Evolutionary conservation across 2,329 filamentous ascomycete genomes (phyloP).

Genomic region (Alternaria triticimaculans): DNA sequence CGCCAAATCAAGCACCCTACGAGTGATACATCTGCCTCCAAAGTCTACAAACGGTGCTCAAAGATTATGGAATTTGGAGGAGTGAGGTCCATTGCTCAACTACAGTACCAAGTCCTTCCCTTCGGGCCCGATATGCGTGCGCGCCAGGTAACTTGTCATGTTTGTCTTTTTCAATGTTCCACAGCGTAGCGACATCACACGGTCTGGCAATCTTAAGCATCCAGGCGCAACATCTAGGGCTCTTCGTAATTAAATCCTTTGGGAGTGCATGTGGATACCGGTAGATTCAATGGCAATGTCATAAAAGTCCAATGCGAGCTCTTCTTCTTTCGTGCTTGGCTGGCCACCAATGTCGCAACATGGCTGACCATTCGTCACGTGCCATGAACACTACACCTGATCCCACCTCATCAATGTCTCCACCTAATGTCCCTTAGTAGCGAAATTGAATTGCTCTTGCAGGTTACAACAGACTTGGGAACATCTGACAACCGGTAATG

Average conservation of each 20-base stretch:
- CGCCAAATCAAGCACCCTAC: background rate
- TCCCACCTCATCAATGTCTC: too few species aligned
- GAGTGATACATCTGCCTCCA: background rate
- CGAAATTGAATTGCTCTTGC: too few species aligned
- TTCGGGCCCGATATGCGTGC: background rate
- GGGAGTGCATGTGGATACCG: background rate
- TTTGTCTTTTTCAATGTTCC: background rate
- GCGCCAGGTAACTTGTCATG: background rate
- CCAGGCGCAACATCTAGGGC: background rate
- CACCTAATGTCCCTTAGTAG: too few species aligned
- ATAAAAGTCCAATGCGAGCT: background rate
- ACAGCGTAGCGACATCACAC: conserved; percentile 1
- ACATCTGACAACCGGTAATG: too few species aligned
- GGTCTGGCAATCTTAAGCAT: background rate
- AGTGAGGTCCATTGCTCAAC: background rate
- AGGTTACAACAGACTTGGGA: too few species aligned
- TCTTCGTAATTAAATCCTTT: background rate
- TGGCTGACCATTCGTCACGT: background rate
- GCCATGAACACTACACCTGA: too few species aligned
- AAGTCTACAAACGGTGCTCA: background rate
- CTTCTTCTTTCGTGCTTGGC: background rate
- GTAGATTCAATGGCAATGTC: background rate
- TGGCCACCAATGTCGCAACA: background rate
- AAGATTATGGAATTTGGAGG: background rate
- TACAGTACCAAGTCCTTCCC: background rate